Conservation (phyloP, 768 basidiomycete species). For the Myochromella boudieri region DNA sequence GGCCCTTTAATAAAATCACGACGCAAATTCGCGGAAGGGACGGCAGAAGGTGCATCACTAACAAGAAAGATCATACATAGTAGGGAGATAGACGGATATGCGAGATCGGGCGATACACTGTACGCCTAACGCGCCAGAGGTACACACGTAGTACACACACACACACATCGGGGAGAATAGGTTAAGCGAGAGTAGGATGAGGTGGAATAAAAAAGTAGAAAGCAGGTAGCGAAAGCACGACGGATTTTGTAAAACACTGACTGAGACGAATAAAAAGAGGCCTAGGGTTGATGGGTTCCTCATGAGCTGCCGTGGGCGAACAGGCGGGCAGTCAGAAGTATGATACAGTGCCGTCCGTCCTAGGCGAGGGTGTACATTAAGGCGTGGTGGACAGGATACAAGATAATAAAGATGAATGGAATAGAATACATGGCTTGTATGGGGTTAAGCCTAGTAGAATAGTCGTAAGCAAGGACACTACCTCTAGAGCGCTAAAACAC, state of each 20-base stretch:
- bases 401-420: conserved; percentile 10
- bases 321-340: conserved; percentile 7
- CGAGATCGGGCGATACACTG: no score
- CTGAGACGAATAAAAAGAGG: conserved; percentile 13
- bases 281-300: conserved; percentile 1
- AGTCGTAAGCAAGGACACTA: background rate
- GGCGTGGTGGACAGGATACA: conserved; percentile 9
- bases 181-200: conserved; percentile 13
- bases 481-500: background rate
- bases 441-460: conserved; percentile 6
- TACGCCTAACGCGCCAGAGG: conserved; percentile 13
- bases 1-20: no score
- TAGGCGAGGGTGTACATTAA: conserved; percentile 11
- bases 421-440: background rate
- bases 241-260: conserved; percentile 16
- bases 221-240: conserved; percentile 23
- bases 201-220: conserved; percentile 15
- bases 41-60: no score
- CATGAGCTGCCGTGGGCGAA: background rate
- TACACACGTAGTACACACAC: conserved; percentile 14
- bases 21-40: no score
- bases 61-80: no score
- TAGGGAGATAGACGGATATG: no score
- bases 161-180: conserved; percentile 11
- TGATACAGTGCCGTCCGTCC: conserved; percentile 14